Evolutionary conservation across 2,329 filamentous ascomycete species (phyloP).

Genomic region (Scedosporium boydii): DNA sequence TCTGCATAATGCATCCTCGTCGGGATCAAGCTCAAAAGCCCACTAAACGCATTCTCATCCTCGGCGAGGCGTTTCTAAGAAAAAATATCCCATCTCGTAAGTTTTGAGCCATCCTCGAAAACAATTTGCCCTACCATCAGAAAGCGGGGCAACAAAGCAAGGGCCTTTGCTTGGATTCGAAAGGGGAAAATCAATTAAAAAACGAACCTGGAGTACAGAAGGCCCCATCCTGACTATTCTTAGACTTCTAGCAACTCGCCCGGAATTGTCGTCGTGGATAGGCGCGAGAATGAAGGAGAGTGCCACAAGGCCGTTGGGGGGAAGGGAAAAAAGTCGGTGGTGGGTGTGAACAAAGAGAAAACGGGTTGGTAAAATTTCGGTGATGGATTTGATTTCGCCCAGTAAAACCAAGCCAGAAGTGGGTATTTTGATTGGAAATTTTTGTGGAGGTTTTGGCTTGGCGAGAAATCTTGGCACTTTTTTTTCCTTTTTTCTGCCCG

Average conservation of each 20-base stretch:
- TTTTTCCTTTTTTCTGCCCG: background rate
- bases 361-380: background rate
- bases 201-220: slow-evolving; percentile 17
- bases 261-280: background rate
- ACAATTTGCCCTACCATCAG: background rate
- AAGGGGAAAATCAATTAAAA: background rate
- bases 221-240: slow-evolving; percentile 14
- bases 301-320: background rate
- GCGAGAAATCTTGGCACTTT: slow-evolving; percentile 4
- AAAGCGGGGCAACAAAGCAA: slow-evolving; percentile 2
- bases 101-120: background rate
- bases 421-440: slow-evolving; percentile 6
- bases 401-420: background rate
- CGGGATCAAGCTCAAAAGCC: slow-evolving; percentile 77
- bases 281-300: background rate
- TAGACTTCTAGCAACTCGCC: background rate
- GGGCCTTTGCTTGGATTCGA: background rate
- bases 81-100: background rate
- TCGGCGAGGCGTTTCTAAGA: slow-evolving; percentile 45
- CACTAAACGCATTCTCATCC: slow-evolving; percentile 70
- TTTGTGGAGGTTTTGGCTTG: slow-evolving; percentile 2
- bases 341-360: background rate
- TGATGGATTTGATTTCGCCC: background rate
- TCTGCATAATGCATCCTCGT: slow-evolving; percentile 86
- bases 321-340: background rate